A percentile compares a stretch with the other conserved stretches of the same genome.
These are phyloP conservation scores for Pythium rishiriense DNA, from an alignment of 352 stramenopile genomes.

Conservation along the genomic window DNA sequence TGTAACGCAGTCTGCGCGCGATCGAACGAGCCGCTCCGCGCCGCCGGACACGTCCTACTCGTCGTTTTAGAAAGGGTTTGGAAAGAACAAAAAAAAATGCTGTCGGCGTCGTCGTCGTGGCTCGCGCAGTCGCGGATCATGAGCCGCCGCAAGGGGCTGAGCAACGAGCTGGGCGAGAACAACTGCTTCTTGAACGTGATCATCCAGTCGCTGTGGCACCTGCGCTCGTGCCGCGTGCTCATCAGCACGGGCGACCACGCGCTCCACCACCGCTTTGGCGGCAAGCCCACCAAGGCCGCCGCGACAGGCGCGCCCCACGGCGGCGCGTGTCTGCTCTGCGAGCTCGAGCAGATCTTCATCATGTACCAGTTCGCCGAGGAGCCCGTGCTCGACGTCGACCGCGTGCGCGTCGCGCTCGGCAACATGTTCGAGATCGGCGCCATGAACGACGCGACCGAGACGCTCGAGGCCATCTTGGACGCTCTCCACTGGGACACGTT, in stretches of 20 bases:
- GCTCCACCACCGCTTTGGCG: slow-evolving; percentile 61
- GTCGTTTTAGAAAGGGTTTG: no score
- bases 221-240: slow-evolving; percentile 81
- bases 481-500: slow-evolving; percentile 80
- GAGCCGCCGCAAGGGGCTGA: slow-evolving; percentile 78
- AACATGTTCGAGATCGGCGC: slow-evolving; percentile 69
- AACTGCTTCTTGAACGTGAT: slow-evolving; percentile 93
- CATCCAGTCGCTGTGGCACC: slow-evolving; percentile 90
- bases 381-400: slow-evolving; percentile 70
- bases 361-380: slow-evolving; percentile 85
- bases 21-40: slow-evolving; percentile 7
- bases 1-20: background rate
- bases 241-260: slow-evolving; percentile 80
- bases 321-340: slow-evolving; percentile 69
- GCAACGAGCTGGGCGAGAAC: slow-evolving; percentile 84
- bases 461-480: slow-evolving; percentile 78
- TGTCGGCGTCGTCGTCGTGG: slow-evolving; percentile 16
- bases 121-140: slow-evolving; percentile 33
- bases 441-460: slow-evolving; percentile 88
- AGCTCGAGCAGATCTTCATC: slow-evolving; percentile 85
- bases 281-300: slow-evolving; percentile 34
- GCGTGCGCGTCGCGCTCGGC: slow-evolving; percentile 64
- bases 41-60: background rate
- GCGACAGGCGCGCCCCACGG: background rate
- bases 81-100: slow-evolving; percentile 4